Conservation (phyloP, 2,329 filamentous ascomycete genomes). For the Massarina eburnea region DNA sequence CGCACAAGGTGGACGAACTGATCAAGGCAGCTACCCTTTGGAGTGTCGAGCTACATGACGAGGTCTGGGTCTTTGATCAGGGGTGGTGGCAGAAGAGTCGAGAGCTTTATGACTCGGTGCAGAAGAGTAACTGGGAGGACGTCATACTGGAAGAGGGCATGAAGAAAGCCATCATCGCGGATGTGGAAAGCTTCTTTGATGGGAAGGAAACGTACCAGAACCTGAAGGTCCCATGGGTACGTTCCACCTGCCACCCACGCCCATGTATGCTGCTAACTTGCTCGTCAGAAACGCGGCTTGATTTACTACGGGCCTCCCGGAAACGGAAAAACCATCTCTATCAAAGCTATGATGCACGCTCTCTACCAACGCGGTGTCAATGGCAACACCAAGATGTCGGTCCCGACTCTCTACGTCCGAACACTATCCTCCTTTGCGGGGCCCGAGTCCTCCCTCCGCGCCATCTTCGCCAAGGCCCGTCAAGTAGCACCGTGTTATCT, state of each 20-base stretch:
- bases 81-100: slow-evolving; percentile 65
- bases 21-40: slow-evolving; percentile 59
- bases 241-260: neutral
- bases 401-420: slow-evolving; percentile 61
- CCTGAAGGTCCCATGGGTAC: slow-evolving; percentile 64
- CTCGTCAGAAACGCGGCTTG: slow-evolving; percentile 61
- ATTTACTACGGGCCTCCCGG: slow-evolving; percentile 68
- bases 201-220: slow-evolving; percentile 59
- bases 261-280: neutral
- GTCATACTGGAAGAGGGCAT: slow-evolving; percentile 67
- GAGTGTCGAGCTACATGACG: slow-evolving; percentile 59
- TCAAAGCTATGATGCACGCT: slow-evolving; percentile 70
- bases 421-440: slow-evolving; percentile 49
- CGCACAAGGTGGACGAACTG: slow-evolving; percentile 50
- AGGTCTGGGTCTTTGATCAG: slow-evolving; percentile 68
- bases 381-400: slow-evolving; percentile 38
- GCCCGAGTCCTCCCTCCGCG: slow-evolving; percentile 53
- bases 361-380: slow-evolving; percentile 55
- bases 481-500: slow-evolving; percentile 67
- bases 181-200: slow-evolving; percentile 67
- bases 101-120: slow-evolving; percentile 58
- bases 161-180: slow-evolving; percentile 65
- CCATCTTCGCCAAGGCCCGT: slow-evolving; percentile 55
- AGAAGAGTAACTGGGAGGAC: slow-evolving; percentile 59
- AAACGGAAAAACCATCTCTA: slow-evolving; percentile 69